These are phyloP conservation scores for Penicillium brasilianum DNA, from an alignment of 2,329 filamentous ascomycete genomes.

Conservation along the genomic window DNA sequence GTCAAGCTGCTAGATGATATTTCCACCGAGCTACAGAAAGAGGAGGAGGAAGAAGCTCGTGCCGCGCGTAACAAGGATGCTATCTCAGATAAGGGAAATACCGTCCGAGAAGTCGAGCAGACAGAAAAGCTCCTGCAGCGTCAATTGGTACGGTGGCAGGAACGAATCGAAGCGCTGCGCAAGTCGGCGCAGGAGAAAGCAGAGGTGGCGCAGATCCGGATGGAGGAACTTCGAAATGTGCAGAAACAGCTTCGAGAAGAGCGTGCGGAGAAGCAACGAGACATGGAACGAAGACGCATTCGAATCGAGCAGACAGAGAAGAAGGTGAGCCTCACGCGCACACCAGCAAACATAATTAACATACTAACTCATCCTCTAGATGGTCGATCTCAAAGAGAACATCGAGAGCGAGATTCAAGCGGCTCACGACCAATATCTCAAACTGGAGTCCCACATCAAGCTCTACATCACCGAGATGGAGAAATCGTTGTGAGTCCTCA, in stretches of 20 bases:
- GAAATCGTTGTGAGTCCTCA: conserved; percentile 67
- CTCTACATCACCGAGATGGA: conserved; percentile 99
- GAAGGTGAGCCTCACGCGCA: conserved; percentile 67
- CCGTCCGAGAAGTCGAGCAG: conserved; percentile 87
- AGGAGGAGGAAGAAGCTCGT: conserved; percentile 85
- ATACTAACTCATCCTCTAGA: conserved; percentile 60
- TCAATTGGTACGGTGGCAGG: conserved; percentile 83
- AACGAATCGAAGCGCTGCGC: conserved; percentile 82
- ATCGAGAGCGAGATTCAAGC: conserved; percentile 92
- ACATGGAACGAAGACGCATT: conserved; percentile 91
- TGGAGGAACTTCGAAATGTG: conserved; percentile 83
- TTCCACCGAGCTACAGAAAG: conserved; percentile 78
- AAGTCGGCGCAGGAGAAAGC: conserved; percentile 82
- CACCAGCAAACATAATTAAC: background rate
- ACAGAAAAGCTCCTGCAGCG: conserved; percentile 82
- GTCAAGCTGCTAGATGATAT: conserved; percentile 91
- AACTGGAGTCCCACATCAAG: conserved; percentile 96
- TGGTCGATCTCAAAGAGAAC: conserved; percentile 96
- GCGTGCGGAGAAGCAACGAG: conserved; percentile 80
- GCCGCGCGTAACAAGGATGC: conserved; percentile 84
- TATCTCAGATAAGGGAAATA: conserved; percentile 84
- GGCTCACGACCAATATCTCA: conserved; percentile 92
- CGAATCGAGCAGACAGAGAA: conserved; percentile 98
- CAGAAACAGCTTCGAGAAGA: conserved; percentile 85
- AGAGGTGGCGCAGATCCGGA: conserved; percentile 78